Percentiles rank a stretch among this genome's conserved stretches.
phyloP scores from a whole-genome alignment of 2,329 filamentous ascomycete species.

The Chaetothyriales sp. region DNA sequence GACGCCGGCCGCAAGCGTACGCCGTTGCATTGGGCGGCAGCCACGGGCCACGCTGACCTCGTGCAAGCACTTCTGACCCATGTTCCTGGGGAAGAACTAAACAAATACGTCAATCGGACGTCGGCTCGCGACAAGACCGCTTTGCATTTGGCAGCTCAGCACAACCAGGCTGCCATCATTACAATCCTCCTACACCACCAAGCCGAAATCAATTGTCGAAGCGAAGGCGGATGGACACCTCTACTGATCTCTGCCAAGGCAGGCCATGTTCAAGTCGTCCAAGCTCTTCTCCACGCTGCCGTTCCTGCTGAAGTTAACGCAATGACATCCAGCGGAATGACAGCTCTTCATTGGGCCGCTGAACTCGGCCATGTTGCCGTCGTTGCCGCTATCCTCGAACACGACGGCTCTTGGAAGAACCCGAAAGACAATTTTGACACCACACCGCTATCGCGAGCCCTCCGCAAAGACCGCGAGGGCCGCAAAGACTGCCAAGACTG shows the following conservation, averaged over 20 bases:
- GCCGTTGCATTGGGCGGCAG: conserved; percentile 46
- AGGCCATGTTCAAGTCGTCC: conserved; percentile 32
- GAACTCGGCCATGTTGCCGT: conserved; percentile 27
- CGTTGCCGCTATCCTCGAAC: conserved; percentile 15
- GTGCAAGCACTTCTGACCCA: conserved; percentile 33
- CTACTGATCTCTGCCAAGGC: conserved; percentile 42
- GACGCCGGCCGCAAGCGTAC: conserved; percentile 36
- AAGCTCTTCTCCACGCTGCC: conserved; percentile 27
- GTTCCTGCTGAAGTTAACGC: conserved; percentile 24
- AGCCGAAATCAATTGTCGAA: conserved; percentile 25
- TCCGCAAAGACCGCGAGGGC: conserved; percentile 27
- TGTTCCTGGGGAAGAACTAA: conserved; percentile 19
- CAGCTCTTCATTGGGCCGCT: conserved; percentile 28
- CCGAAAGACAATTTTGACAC: conserved; percentile 31
- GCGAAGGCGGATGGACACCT: conserved; percentile 38
- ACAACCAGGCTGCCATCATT: conserved; percentile 26
- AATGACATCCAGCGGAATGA: conserved; percentile 24
- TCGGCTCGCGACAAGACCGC: conserved; percentile 34
- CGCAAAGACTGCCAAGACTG: too few species aligned
- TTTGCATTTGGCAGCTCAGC: conserved; percentile 37
- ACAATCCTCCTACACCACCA: conserved; percentile 23
- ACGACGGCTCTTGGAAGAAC: conserved; percentile 4
- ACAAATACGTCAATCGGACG: conserved; percentile 26
- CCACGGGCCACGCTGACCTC: conserved; percentile 40
- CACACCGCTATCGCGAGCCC: conserved; percentile 29